Evolutionary conservation across 2,329 filamentous ascomycete genomes (phyloP).

Genomic region (Cladophialophora yegresii): DNA sequence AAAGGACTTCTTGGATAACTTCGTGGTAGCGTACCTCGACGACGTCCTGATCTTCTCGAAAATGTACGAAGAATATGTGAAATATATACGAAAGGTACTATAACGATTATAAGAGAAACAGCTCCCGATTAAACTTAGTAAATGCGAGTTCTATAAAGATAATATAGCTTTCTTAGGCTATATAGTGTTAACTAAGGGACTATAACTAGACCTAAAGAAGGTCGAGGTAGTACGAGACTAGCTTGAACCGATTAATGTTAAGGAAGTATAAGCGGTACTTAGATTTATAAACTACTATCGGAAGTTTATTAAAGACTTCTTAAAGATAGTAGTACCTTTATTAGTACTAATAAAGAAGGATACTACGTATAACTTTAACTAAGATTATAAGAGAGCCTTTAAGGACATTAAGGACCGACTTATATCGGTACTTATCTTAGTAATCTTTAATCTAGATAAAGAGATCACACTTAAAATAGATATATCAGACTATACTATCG

Average conservation of each 20-base stretch:
- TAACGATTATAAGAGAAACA: not conserved
- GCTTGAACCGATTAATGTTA: not conserved
- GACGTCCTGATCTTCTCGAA: too few species aligned
- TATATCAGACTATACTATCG: slow-evolving; percentile 23
- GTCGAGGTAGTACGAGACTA: not conserved
- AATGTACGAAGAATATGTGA: too few species aligned
- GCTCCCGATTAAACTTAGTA: not conserved
- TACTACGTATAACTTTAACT: not conserved
- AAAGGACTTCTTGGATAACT: too few species aligned
- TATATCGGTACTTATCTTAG: slow-evolving; percentile 15
- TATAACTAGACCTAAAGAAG: not conserved
- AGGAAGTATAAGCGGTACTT: not conserved
- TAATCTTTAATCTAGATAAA: slow-evolving; percentile 24
- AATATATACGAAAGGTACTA: not conserved
- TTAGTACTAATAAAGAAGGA: slow-evolving; percentile 5
- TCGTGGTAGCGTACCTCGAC: too few species aligned
- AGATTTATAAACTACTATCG: not conserved
- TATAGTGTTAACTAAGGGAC: not conserved
- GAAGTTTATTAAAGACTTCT: slow-evolving; percentile 8
- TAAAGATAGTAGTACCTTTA: not conserved
- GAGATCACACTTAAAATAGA: slow-evolving; percentile 25
- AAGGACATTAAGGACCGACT: not conserved
- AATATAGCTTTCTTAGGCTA: not conserved
- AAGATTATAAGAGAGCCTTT: slow-evolving; percentile 21
- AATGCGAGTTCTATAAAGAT: slow-evolving; percentile 1